These are phyloP conservation scores for Aspergillus melleus DNA, from an alignment of 2,329 filamentous ascomycete species.

Conservation along the genomic window DNA sequence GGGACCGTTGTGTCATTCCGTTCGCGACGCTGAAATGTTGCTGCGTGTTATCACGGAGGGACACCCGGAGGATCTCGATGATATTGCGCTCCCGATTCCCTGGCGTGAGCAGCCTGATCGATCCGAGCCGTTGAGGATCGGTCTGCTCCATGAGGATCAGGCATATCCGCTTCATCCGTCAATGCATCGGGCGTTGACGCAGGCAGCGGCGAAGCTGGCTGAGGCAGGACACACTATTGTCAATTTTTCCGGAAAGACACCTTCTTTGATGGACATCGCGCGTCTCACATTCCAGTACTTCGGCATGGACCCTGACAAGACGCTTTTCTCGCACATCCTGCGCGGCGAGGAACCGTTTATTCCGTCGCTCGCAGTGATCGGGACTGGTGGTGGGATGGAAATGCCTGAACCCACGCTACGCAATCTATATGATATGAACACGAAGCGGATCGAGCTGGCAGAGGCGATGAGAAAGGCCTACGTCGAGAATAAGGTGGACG, in stretches of 20 bases:
- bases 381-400: background rate
- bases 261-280: conserved; percentile 7
- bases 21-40: conserved; percentile 17
- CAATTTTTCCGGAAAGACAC: conserved; percentile 11
- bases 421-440: conserved; percentile 22
- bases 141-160: conserved; percentile 23
- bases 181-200: conserved; percentile 19
- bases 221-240: conserved; percentile 22
- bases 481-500: conserved; percentile 22
- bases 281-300: conserved; percentile 21
- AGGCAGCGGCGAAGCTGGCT: conserved; percentile 16
- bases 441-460: conserved; percentile 9
- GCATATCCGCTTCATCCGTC: conserved; percentile 21
- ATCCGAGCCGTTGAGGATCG: conserved; percentile 13
- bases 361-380: conserved; percentile 15
- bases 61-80: conserved; percentile 14
- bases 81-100: conserved; percentile 10
- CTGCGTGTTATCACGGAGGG: conserved; percentile 8
- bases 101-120: conserved; percentile 8
- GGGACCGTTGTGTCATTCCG: conserved; percentile 21
- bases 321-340: conserved; percentile 16
- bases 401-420: conserved; percentile 16
- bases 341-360: conserved; percentile 21
- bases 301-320: conserved; percentile 23
- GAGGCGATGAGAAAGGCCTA: conserved; percentile 17